A percentile compares a stretch with the other conserved stretches of the same genome.
phyloP scores from a whole-genome alignment of 768 basidiomycete genomes.

The Mycena olivaceomarginata region DNA sequence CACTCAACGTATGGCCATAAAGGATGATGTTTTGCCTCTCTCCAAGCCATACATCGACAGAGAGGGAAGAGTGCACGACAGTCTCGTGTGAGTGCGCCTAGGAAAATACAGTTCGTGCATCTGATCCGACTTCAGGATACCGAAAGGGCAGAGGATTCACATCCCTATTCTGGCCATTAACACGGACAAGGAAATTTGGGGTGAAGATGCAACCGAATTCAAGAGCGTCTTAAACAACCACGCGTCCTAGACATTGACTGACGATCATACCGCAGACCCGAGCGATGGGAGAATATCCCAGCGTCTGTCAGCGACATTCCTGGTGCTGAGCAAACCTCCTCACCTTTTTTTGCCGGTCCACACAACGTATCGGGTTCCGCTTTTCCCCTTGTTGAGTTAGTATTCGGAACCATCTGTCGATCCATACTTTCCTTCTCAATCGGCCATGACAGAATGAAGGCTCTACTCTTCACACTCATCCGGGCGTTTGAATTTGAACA shows the following conservation, averaged over 20 bases:
- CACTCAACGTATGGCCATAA: constrained; percentile 65
- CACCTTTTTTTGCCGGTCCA: constrained; percentile 54
- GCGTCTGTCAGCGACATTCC: constrained; percentile 14
- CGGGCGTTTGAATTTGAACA: constrained; percentile 69
- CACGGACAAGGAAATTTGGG: constrained; percentile 57
- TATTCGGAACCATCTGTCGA: background rate
- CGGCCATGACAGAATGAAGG: constrained; percentile 55
- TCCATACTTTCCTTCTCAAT: background rate
- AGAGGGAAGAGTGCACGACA: constrained; percentile 61
- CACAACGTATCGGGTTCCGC: constrained; percentile 79
- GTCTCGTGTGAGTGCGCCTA: constrained; percentile 49
- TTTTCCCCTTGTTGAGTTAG: constrained; percentile 79
- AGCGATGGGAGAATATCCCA: constrained; percentile 32
- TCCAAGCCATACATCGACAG: constrained; percentile 65
- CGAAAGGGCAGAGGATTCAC: constrained; percentile 65
- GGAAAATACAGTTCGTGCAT: background rate
- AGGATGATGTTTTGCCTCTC: constrained; percentile 75
- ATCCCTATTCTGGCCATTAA: constrained; percentile 54
- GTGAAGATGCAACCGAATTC: constrained; percentile 20
- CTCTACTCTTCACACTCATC: constrained; percentile 61
- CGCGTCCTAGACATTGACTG: background rate
- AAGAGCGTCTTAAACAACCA: background rate
- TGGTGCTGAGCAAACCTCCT: constrained; percentile 27
- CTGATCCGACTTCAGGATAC: constrained; percentile 50
- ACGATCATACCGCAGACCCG: constrained; percentile 36